Evolutionary conservation across 2,329 filamentous ascomycete genomes (phyloP), one percentile per base, ranked within the genome.

Genomic region (Lecanosticta acicola): DNA sequence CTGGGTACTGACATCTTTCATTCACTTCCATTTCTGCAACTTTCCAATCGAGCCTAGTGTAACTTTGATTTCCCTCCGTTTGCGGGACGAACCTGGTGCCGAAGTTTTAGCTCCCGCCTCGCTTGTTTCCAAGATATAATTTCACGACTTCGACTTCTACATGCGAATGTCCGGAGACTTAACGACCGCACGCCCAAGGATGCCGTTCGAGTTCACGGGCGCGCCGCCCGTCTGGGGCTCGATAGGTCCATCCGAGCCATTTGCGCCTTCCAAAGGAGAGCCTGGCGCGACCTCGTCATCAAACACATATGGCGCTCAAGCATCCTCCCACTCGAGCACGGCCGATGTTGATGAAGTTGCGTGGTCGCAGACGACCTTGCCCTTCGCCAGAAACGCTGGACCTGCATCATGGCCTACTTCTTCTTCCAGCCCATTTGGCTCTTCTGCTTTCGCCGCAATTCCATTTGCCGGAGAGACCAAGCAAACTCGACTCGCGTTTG

Each of bases 121-220:
- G 19, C 33, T 26, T 26, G 16, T 39, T 14, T 19, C 16, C 17
- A 29, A 24, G 26, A n/a, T n/a, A n/a, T n/a, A n/a, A n/a, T n/a
- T n/a, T n/a, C n/a, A n/a, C n/a, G n/a, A n/a, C n/a, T n/a, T n/a
- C n/a, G n/a, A n/a, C n/a, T n/a, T n/a, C n/a, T n/a, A n/a, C n/a
- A n/a, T n/a, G n/a, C n/a, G n/a, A n/a, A n/a, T n/a, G n/a, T n/a
- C n/a, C n/a, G n/a, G n/a, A n/a, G n/a, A n/a, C n/a, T n/a, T n/a
- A n/a, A n/a, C n/a, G n/a, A 39, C 20, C 36, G 10, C 8, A 21
- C 20, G 13, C 4, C 24, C 39, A 45, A 19, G n/a, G 3, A 54
- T 54, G 52, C 39, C 39, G 36, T 54, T 54, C 49, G 49, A 54
- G 42, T 54, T 52, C 39, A 52, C 38, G 24, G 49, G 49, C 43